Evolutionary conservation across 108 stramenopile species (phyloP), one percentile per base, ranked within the genome.

Genomic region (Nitzschia sp.): DNA sequence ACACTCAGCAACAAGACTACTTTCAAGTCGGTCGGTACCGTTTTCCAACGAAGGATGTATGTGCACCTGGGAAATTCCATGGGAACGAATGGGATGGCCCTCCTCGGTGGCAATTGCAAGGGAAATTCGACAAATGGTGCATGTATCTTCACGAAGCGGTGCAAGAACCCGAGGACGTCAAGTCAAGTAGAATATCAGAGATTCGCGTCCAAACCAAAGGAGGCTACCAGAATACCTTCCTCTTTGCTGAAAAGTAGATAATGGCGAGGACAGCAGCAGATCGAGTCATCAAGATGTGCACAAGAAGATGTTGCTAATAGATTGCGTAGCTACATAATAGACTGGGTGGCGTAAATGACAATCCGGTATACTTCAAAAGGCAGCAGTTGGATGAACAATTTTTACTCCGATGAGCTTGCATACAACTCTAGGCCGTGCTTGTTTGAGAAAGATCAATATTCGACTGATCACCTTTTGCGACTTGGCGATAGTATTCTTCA

Each of bases 401-500:
- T n/a, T n/a, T n/a, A n/a, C n/a, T n/a, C n/a, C n/a, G n/a, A n/a
- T n/a, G n/a, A n/a, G n/a, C n/a, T n/a, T n/a, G n/a, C n/a, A n/a
- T n/a, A n/a, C n/a, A 9, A 44, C 15, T 44, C 13, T 13, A 9
- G 15, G 15, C 13, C 9, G 41, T 44, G 13, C 38, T 41, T 41
- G 38, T 6, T 6, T 13, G 9, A 6, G 38, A 41, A 41, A 13
- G 9, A 41, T 41, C 29, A 58, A 27, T 8, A 15, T 58, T 28
- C 28, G n/a, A 13, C 29, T 28, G 4, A 3, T 61, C 26, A 17
- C 13, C 63, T n/a, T 68, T 50, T 54, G 35, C 62, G 28, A 90
- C 50, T 15, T 81, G 71, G 31, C 78, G 63, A 53, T 86, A 95
- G 30, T 68, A 66, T 21, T 67, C 50, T 58, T 95, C 94, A 48